phyloP scores from a whole-genome alignment of 2,329 filamentous ascomycete species.

The Pyrenophora teres region DNA sequence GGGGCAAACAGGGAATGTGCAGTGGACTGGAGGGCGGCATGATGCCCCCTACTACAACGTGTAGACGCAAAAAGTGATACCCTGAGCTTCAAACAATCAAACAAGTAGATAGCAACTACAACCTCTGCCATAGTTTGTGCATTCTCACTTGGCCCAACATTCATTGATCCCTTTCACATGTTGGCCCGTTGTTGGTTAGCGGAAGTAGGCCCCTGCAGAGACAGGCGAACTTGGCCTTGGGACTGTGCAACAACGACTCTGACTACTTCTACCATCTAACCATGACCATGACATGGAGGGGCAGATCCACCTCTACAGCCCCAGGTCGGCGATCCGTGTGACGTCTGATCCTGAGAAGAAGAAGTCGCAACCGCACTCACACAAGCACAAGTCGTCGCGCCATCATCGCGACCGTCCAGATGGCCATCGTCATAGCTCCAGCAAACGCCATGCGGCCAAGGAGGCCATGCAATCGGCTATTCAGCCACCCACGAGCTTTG shows the following conservation, averaged over 20 bases:
- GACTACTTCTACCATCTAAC: constrained; percentile 10
- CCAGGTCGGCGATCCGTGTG: constrained; percentile 28
- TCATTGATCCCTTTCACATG: constrained; percentile 5
- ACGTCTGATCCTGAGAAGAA: constrained; percentile 38
- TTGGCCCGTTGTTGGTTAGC: constrained; percentile 4
- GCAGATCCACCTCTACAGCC: constrained; percentile 27
- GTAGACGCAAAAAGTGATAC: constrained; percentile 10
- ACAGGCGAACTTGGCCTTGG: constrained; percentile 13
- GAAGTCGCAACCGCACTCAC: constrained; percentile 30
- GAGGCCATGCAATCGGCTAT: constrained; percentile 53
- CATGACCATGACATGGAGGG: constrained; percentile 33
- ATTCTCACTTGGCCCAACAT: no score
- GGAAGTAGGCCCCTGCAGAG: constrained; percentile 13
- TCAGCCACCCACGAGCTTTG: constrained; percentile 52
- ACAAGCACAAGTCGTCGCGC: constrained; percentile 36
- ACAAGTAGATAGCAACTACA: constrained; percentile 8
- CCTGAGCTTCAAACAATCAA: neutral
- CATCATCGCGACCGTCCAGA: constrained; percentile 36
- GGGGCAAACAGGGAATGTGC: neutral
- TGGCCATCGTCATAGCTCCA: constrained; percentile 36
- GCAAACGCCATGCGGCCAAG: constrained; percentile 45
- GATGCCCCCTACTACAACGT: neutral
- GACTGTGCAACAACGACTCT: constrained; percentile 5
- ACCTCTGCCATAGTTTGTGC: neutral
- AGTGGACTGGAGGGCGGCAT: neutral